Evolutionary conservation across 345 rosid genomes (phyloP).

Genomic region (Corchorus olitorius): DNA sequence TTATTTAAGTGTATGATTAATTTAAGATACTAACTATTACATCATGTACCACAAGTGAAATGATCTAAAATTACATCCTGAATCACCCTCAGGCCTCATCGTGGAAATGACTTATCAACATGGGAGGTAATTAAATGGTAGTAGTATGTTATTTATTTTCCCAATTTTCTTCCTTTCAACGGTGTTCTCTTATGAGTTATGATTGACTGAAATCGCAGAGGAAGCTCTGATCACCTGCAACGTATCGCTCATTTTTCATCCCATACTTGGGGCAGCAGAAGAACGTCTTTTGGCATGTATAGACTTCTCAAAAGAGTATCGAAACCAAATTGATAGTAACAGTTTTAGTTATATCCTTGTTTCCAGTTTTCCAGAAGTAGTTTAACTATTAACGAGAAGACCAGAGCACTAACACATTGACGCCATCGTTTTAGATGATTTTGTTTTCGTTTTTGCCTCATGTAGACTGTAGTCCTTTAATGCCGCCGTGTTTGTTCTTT

Average conservation of each 20-base stretch:
- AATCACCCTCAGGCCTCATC: slow-evolving; percentile 59
- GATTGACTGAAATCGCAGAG: slow-evolving; percentile 29
- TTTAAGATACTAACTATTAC: too few relatives aligned
- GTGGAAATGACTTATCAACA: slow-evolving; percentile 81
- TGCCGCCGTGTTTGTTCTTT: too few relatives aligned
- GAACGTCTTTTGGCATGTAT: slow-evolving; percentile 93
- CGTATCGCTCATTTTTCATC: slow-evolving; percentile 85
- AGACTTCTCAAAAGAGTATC: slow-evolving; percentile 54
- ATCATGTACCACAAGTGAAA: too few relatives aligned
- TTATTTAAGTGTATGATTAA: too few relatives aligned
- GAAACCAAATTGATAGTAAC: slow-evolving; percentile 33
- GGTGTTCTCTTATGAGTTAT: neutral
- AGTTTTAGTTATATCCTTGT: too few relatives aligned
- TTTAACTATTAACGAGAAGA: too few relatives aligned
- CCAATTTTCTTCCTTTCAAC: neutral
- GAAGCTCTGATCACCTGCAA: slow-evolving; percentile 74
- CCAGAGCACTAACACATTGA: too few relatives aligned
- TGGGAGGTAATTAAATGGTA: too few relatives aligned
- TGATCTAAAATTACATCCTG: slow-evolving; percentile 31
- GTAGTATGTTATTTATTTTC: neutral
- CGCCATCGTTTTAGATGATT: too few relatives aligned
- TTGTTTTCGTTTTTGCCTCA: too few relatives aligned
- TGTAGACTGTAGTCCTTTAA: too few relatives aligned
- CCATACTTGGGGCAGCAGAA: slow-evolving; percentile 80
- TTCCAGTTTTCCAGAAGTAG: too few relatives aligned